Percentiles rank a stretch among this genome's conserved stretches.
phyloP scores from a whole-genome alignment of 83 land plant genomes.

The Larix sibirica region DNA sequence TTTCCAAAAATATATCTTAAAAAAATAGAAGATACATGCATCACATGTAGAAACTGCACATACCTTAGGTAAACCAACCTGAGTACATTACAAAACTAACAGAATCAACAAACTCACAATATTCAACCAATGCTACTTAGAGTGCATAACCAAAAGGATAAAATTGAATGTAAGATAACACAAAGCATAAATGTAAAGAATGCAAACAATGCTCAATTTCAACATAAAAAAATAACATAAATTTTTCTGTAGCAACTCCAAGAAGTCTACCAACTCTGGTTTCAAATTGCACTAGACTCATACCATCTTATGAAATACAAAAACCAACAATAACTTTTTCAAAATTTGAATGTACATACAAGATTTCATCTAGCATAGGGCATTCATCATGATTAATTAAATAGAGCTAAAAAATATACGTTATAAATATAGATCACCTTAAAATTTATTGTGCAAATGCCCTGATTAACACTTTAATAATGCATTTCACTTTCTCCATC shows the following conservation, averaged over 20 bases:
- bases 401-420: no score
- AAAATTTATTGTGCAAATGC: no score
- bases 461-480: no score
- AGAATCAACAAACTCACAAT: neutral
- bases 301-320: constrained; percentile 53
- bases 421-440: no score
- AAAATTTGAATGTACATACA: neutral
- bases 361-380: no score
- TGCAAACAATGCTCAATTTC: constrained; percentile 48
- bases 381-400: no score
- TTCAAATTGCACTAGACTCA: constrained; percentile 66
- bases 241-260: constrained; percentile 63
- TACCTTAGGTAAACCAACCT: neutral
- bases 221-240: constrained; percentile 59
- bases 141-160: neutral
- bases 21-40: neutral
- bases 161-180: neutral
- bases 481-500: constrained; percentile 70
- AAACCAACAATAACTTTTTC: neutral
- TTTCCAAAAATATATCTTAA: neutral
- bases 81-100: neutral
- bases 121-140: neutral
- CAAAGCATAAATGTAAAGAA: constrained; percentile 46
- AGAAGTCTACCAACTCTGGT: constrained; percentile 68
- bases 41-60: neutral